Percentiles rank a stretch among this genome's conserved stretches.
These are phyloP conservation scores for Herpetomonas tarakana DNA, from an alignment of 208 protist genomes.

Conservation along the genomic window DNA sequence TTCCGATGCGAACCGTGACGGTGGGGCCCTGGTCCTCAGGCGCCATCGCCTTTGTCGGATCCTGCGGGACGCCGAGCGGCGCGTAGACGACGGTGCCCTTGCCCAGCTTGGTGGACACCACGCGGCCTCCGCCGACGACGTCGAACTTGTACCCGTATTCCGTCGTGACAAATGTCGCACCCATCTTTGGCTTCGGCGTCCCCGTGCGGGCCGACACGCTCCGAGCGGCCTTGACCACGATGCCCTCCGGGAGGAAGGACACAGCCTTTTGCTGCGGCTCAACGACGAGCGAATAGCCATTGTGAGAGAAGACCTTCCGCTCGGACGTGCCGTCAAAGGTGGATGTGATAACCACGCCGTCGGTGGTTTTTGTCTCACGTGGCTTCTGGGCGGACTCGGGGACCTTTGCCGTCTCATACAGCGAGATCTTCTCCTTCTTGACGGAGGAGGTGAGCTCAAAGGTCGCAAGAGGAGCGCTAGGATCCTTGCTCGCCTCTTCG, in stretches of 20 bases:
- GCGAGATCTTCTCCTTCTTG: constrained; percentile 57
- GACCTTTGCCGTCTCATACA: constrained; percentile 39
- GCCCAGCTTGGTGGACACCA: constrained; percentile 67
- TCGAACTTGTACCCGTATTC: constrained; percentile 67
- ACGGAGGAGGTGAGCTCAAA: constrained; percentile 44
- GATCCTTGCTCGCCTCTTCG: neutral
- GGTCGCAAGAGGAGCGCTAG: constrained; percentile 19
- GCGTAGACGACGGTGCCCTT: constrained; percentile 67
- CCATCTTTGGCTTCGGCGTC: constrained; percentile 29
- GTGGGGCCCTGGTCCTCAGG: constrained; percentile 53
- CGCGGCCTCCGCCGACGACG: constrained; percentile 38
- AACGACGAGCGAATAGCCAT: constrained; percentile 48
- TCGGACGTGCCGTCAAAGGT: constrained; percentile 52
- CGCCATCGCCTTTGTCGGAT: constrained; percentile 19
- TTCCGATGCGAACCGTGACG: constrained; percentile 67
- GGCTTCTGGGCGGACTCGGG: constrained; percentile 31
- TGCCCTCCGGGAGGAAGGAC: constrained; percentile 43
- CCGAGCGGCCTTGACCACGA: constrained; percentile 36
- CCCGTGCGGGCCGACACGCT: constrained; percentile 35
- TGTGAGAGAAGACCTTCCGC: constrained; percentile 46
- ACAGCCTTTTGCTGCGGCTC: constrained; percentile 57
- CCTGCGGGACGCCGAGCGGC: constrained; percentile 42
- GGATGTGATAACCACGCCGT: constrained; percentile 48
- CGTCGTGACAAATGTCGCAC: constrained; percentile 40
- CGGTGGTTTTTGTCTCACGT: constrained; percentile 37